Percentiles rank a stretch among this genome's conserved stretches.
Evolutionary conservation across 2,329 filamentous ascomycete genomes (phyloP).

Genomic region (Colletotrichum gloeosporioides): DNA sequence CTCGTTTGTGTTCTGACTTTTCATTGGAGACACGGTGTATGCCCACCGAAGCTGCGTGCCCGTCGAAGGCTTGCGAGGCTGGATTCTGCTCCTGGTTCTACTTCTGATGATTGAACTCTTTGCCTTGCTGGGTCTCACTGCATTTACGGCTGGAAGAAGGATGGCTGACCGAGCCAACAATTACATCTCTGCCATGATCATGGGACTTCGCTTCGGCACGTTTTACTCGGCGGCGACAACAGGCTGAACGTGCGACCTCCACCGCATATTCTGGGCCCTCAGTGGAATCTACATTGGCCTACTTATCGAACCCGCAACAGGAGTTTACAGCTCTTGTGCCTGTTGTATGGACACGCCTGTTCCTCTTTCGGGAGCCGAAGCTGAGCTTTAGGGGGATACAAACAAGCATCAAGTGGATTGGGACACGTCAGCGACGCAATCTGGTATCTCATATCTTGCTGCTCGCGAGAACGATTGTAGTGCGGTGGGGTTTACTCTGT

Average conservation of each 20-base stretch:
- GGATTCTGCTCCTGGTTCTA: too few species aligned
- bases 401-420: rapidly evolving
- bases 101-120: too few species aligned
- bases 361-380: background rate
- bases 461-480: too few species aligned
- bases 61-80: too few species aligned
- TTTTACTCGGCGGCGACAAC: background rate
- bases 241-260: background rate
- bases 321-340: background rate
- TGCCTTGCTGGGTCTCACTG: too few species aligned
- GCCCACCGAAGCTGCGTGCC: too few species aligned
- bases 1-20: too few species aligned
- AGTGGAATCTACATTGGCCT: background rate
- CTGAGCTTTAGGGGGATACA: rapidly evolving
- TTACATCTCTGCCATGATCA: background rate
- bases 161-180: too few species aligned
- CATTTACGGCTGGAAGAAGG: too few species aligned
- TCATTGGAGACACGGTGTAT: too few species aligned
- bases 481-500: background rate
- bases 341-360: background rate
- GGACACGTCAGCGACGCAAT: background rate
- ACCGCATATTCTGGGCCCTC: background rate
- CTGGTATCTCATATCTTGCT: background rate
- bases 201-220: background rate
- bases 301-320: background rate